Percentiles rank a stretch among this genome's conserved stretches.
Conservation (phyloP, 1,139 yeast genomes). For the Protomyces macrosporus region DNA sequence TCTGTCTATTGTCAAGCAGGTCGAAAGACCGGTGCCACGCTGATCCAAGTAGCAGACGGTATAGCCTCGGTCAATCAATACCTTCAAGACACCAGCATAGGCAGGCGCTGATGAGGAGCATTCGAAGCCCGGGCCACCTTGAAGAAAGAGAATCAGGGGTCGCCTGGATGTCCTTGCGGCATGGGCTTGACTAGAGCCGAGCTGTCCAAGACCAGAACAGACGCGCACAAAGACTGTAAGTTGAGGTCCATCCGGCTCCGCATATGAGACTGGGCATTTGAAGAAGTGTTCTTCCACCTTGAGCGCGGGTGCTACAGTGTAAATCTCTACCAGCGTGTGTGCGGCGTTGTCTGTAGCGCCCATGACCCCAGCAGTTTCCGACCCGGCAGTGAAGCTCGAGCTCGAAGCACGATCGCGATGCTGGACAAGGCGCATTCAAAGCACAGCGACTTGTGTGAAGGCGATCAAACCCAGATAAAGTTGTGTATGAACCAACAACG, state of each 20-base stretch:
- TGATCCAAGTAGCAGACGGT: constrained; percentile 52
- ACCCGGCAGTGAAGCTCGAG: no score
- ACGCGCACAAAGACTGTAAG: constrained; percentile 23
- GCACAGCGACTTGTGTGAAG: no score
- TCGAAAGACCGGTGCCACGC: constrained; percentile 39
- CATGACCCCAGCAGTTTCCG: no score
- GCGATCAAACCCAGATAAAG: no score
- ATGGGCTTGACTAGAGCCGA: constrained; percentile 9
- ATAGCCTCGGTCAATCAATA: constrained; percentile 45
- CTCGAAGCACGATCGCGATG: no score
- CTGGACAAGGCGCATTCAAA: no score
- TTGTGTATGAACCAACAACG: no score
- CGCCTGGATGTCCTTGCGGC: not conserved
- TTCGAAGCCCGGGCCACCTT: constrained; percentile 57
- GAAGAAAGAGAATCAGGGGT: constrained; percentile 43
- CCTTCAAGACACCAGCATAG: constrained; percentile 41
- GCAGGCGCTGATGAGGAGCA: constrained; percentile 41
- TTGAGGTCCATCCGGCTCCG: not conserved
- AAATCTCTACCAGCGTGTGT: not conserved
- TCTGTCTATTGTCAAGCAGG: constrained; percentile 3
- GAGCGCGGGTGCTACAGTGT: not conserved
- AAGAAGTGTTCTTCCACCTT: constrained; percentile 13
- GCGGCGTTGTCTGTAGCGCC: no score
- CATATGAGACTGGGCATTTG: constrained; percentile 28
- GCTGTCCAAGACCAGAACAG: constrained; percentile 26